These are phyloP conservation scores for Betula pendula DNA, from an alignment of 306 rosid species.

Conservation along the genomic window DNA sequence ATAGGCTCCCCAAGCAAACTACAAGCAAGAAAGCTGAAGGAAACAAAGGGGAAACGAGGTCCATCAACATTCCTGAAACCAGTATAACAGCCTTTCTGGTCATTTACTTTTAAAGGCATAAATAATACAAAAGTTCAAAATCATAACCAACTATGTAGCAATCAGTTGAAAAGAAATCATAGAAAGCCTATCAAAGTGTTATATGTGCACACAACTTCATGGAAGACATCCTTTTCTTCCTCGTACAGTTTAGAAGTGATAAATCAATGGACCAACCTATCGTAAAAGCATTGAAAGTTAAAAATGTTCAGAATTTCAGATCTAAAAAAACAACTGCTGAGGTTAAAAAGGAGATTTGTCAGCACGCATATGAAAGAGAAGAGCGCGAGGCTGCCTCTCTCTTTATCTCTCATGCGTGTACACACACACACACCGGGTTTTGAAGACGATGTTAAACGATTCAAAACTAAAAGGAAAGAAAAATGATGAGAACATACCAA, in stretches of 20 bases:
- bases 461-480: slow-evolving; percentile 14
- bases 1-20: slow-evolving; percentile 92
- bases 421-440: neutral
- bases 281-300: neutral
- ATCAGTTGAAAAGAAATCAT: slow-evolving; percentile 2
- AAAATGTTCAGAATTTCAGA: neutral
- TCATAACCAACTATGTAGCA: neutral
- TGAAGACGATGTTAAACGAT: neutral
- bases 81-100: slow-evolving; percentile 23
- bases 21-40: slow-evolving; percentile 83
- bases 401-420: neutral
- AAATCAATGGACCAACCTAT: neutral
- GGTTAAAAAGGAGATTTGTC: neutral
- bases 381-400: neutral
- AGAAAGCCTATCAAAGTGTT: neutral
- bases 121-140: slow-evolving; percentile 15
- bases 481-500: slow-evolving; percentile 52
- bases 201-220: neutral
- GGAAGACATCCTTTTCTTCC: neutral
- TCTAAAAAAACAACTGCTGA: neutral
- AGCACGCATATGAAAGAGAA: neutral
- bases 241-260: neutral
- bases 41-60: slow-evolving; percentile 87
- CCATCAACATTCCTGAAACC: slow-evolving; percentile 95
- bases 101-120: slow-evolving; percentile 17